Conservation (phyloP, 2,329 filamentous ascomycete genomes). For the Aureobasidium sp. region DNA sequence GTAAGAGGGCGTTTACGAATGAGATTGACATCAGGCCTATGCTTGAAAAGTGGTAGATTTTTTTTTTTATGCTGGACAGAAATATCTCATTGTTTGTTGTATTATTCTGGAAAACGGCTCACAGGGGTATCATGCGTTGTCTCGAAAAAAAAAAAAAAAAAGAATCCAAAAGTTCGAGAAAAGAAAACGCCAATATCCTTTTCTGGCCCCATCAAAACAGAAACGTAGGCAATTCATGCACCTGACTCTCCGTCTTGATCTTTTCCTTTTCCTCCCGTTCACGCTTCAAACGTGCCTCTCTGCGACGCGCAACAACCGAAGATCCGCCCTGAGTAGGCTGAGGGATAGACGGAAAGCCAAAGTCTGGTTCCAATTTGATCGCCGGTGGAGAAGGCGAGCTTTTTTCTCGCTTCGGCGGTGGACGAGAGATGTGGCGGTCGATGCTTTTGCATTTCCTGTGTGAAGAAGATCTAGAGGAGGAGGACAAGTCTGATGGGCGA, state of each 20-base stretch:
- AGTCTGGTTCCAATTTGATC: background rate
- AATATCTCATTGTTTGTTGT: background rate
- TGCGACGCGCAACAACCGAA: slow-evolving; percentile 23
- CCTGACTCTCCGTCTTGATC: slow-evolving; percentile 25
- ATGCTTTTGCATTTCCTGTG: background rate
- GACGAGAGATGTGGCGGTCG: background rate
- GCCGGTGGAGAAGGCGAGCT: background rate
- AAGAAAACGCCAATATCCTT: background rate
- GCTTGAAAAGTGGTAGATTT: slow-evolving; percentile 68
- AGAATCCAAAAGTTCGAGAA: background rate
- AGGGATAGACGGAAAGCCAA: background rate
- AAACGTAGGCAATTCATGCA: slow-evolving; percentile 38
- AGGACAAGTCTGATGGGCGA: background rate
- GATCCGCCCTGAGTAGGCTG: background rate
- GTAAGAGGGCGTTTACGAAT: slow-evolving; percentile 69
- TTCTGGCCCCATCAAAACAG: no score
- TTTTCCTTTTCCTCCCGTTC: slow-evolving; percentile 25
- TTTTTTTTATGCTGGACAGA: background rate
- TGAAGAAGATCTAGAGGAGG: background rate
- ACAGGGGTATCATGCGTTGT: background rate
- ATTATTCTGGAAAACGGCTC: background rate
- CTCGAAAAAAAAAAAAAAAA: background rate
- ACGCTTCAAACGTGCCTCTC: slow-evolving; percentile 27
- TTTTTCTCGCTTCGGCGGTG: background rate
- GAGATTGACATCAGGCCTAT: slow-evolving; percentile 75